A percentile compares a stretch with the other conserved stretches of the same genome.
Evolutionary conservation across 495 filamentous ascomycete species (phyloP).

Genomic region (Podospora pseudocomata): DNA sequence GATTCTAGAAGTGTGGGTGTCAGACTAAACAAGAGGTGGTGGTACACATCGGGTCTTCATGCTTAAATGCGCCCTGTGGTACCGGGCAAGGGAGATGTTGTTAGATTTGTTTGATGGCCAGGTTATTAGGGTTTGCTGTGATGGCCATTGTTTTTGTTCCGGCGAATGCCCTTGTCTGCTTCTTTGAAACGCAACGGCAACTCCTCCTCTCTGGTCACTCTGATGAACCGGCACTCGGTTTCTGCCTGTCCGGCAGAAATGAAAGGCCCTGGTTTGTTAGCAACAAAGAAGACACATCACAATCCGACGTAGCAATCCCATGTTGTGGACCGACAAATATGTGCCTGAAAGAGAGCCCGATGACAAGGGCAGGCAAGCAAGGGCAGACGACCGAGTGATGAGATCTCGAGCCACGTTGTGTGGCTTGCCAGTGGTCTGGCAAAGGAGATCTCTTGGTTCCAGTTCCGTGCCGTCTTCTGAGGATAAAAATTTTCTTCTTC

Average conservation of each 20-base stretch:
- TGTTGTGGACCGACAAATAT: neutral
- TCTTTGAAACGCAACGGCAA: neutral
- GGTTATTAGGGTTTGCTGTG: neutral
- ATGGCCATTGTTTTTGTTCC: neutral
- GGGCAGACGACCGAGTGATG: neutral
- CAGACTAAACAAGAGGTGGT: constrained; percentile 6
- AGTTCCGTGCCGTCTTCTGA: neutral
- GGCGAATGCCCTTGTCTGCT: constrained; percentile 4
- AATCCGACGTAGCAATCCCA: neutral
- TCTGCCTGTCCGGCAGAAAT: neutral
- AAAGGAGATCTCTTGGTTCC: neutral
- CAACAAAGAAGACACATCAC: neutral
- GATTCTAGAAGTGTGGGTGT: neutral
- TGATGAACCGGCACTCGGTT: neutral
- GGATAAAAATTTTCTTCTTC: neutral
- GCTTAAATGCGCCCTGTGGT: constrained; percentile 19
- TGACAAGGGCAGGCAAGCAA: neutral
- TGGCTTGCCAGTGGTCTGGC: neutral
- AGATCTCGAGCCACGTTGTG: neutral
- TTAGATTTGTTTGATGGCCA: neutral
- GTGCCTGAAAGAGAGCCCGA: neutral
- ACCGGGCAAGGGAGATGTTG: neutral
- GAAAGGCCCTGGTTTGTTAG: neutral
- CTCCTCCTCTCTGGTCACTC: neutral
- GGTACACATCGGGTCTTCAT: constrained; percentile 19